These are phyloP conservation scores for Kalaharituber pfeilii DNA, from an alignment of 2,329 filamentous ascomycete species.

Conservation along the genomic window DNA sequence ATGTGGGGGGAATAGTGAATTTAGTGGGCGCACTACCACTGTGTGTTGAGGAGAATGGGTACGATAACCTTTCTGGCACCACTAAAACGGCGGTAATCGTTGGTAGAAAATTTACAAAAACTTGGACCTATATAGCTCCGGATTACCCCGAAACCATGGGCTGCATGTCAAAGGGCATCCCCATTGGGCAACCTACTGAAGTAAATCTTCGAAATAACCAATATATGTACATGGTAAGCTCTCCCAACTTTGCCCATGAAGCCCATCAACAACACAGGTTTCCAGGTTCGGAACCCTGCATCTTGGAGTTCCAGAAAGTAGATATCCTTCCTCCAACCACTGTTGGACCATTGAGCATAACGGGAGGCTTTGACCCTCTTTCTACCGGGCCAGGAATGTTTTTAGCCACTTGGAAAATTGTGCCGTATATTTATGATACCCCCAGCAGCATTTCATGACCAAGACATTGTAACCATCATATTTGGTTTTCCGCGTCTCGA, in stretches of 20 bases:
- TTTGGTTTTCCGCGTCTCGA: background rate
- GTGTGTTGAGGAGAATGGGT: slow-evolving; percentile 94
- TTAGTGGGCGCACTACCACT: slow-evolving; percentile 69
- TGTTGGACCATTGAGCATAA: background rate
- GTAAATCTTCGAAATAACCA: slow-evolving; percentile 94
- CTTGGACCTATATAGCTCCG: slow-evolving; percentile 73
- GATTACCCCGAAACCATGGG: slow-evolving; percentile 62
- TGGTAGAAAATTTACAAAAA: too few relatives aligned
- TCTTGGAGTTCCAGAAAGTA: background rate
- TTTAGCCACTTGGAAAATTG: background rate
- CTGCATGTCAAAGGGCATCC: slow-evolving; percentile 62
- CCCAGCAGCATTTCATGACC: background rate
- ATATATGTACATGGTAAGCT: slow-evolving; percentile 96
- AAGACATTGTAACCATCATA: background rate
- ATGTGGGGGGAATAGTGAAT: slow-evolving; percentile 77
- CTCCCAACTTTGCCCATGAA: too few relatives aligned
- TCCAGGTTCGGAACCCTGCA: background rate
- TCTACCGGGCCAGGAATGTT: background rate
- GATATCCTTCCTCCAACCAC: background rate
- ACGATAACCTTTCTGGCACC: too few relatives aligned
- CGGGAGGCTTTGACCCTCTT: background rate
- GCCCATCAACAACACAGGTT: background rate
- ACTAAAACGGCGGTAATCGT: too few relatives aligned
- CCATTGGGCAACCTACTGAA: slow-evolving; percentile 71
- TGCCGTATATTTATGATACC: background rate